phyloP scores from a whole-genome alignment of 1,284 basidiomycete genomes.

The Phenoliferia sp. region DNA sequence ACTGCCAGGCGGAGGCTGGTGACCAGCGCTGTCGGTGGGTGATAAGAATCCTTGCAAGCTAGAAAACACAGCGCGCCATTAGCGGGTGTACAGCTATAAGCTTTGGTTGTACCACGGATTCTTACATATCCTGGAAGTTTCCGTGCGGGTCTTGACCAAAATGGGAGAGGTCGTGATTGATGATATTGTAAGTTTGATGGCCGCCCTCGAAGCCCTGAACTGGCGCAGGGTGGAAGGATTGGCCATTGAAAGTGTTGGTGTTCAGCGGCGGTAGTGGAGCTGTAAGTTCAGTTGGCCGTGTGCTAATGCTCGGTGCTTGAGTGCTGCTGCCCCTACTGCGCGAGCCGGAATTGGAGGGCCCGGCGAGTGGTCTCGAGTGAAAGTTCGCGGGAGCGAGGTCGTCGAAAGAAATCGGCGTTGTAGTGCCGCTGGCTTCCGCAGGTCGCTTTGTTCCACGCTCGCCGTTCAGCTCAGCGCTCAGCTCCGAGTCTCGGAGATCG shows the following conservation, averaged over 20 bases:
- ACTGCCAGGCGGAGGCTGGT: not conserved
- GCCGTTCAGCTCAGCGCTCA: constrained; percentile 21
- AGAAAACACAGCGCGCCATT: not conserved
- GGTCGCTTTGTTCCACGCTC: constrained; percentile 23
- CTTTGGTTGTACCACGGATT: not conserved
- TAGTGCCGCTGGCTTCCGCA: constrained; percentile 5
- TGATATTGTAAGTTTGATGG: constrained; percentile 24
- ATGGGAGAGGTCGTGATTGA: constrained; percentile 23
- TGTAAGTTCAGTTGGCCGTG: not conserved
- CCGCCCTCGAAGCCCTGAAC: not conserved
- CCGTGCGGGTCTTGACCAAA: constrained; percentile 6
- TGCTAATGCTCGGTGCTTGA: not conserved
- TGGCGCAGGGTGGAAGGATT: not conserved
- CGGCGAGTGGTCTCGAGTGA: constrained; percentile 11
- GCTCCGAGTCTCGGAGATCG: constrained; percentile 31
- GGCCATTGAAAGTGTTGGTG: constrained; percentile 1
- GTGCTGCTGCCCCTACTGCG: not conserved
- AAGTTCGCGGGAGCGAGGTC: constrained; percentile 19
- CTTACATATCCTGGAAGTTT: not conserved
- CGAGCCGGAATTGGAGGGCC: not conserved
- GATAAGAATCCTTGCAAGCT: not conserved
- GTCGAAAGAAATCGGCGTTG: not conserved
- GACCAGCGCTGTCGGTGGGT: not conserved
- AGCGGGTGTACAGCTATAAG: not conserved
- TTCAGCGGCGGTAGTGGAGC: not conserved